Percentiles rank a stretch among this genome's conserved stretches.
Conservation (phyloP, 2,329 filamentous ascomycete species). For the Claviceps africana region DNA sequence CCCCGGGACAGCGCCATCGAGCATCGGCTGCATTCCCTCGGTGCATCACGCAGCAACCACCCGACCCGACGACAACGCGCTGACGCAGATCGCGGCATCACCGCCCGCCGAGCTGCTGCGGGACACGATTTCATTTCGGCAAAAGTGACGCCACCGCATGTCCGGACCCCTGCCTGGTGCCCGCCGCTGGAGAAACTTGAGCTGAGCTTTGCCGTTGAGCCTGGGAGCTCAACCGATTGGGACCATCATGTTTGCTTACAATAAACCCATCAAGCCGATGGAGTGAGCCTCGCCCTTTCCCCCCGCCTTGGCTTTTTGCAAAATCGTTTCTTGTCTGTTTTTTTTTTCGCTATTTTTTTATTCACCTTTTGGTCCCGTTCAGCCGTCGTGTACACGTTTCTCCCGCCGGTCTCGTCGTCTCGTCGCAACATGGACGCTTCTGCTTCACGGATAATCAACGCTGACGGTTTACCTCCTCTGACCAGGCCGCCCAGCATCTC, state of each 20-base stretch:
- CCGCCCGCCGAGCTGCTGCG: background rate
- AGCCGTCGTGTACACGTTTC: too few species aligned
- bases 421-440: slow-evolving; percentile 2
- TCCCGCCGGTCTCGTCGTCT: background rate
- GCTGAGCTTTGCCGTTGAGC: slow-evolving; percentile 2
- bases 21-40: background rate
- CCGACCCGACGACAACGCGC: too few species aligned
- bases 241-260: slow-evolving; percentile 20
- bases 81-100: too few species aligned
- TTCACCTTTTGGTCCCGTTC: background rate
- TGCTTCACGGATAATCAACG: slow-evolving; percentile 7
- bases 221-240: slow-evolving; percentile 2
- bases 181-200: background rate
- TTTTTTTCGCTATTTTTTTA: background rate
- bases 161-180: background rate
- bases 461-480: slow-evolving; percentile 12
- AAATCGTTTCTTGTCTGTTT: background rate
- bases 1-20: background rate
- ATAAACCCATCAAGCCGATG: slow-evolving; percentile 24
- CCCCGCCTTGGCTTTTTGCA: background rate
- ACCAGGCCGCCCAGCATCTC: slow-evolving; percentile 21
- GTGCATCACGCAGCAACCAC: background rate
- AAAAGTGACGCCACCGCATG: slow-evolving; percentile 3
- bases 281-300: slow-evolving; percentile 18
- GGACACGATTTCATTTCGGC: background rate